A percentile compares a stretch with the other conserved stretches of the same genome.
Conservation (phyloP, 2,329 filamentous ascomycete genomes). For the Hirsutella minnesotensis region DNA sequence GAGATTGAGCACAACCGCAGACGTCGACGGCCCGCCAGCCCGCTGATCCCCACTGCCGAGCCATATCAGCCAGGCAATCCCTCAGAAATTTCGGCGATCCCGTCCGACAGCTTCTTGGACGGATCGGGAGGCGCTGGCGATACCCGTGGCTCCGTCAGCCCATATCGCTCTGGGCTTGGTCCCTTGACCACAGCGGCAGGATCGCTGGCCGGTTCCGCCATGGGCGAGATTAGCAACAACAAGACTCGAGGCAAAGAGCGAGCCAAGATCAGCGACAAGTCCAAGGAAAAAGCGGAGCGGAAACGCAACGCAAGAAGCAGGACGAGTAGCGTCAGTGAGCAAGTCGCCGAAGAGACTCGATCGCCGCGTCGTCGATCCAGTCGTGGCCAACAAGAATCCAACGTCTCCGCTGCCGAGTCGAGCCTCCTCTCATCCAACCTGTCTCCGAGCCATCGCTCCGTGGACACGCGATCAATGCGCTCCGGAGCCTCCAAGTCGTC, state of each 20-base stretch:
- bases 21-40: constrained; percentile 56
- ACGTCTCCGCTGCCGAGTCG: constrained; percentile 40
- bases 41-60: constrained; percentile 45
- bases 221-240: constrained; percentile 29
- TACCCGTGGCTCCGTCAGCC: constrained; percentile 28
- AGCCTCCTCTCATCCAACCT: constrained; percentile 42
- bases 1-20: constrained; percentile 60
- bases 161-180: constrained; percentile 25
- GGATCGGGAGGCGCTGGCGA: constrained; percentile 37
- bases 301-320: constrained; percentile 35
- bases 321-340: constrained; percentile 36
- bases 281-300: constrained; percentile 37
- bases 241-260: constrained; percentile 35
- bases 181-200: constrained; percentile 20
- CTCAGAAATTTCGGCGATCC: constrained; percentile 78
- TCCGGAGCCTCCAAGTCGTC: constrained; percentile 52
- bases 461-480: constrained; percentile 40
- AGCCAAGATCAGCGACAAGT: constrained; percentile 25
- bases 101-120: constrained; percentile 49
- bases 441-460: constrained; percentile 41
- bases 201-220: constrained; percentile 24
- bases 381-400: constrained; percentile 38
- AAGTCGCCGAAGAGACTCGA: constrained; percentile 31
- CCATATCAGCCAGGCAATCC: constrained; percentile 53
- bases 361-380: constrained; percentile 38